Percentiles rank a stretch among this genome's conserved stretches.
Evolutionary conservation across 495 filamentous ascomycete genomes (phyloP).

Genomic region (Aspergillus heteromorphus): DNA sequence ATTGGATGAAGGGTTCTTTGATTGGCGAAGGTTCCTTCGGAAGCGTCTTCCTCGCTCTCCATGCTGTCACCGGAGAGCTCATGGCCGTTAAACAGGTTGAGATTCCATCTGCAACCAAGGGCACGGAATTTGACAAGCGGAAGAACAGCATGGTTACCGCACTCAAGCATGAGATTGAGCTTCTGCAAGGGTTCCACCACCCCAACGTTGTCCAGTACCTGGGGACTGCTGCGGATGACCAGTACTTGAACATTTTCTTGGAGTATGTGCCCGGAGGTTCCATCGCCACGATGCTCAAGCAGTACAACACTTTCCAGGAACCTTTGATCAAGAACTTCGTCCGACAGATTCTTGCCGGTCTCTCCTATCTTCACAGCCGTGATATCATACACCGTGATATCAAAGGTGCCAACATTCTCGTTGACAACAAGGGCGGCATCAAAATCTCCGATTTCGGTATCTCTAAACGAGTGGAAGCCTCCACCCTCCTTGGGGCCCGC

Average conservation of each 20-base stretch:
- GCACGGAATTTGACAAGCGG: conserved; percentile 73
- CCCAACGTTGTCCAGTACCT: conserved; percentile 98
- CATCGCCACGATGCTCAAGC: conserved; percentile 95
- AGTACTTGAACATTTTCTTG: conserved; percentile 98
- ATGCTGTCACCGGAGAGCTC: conserved; percentile 92
- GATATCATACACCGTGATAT: conserved; percentile 99
- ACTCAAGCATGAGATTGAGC: conserved; percentile 90
- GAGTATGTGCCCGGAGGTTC: conserved; percentile 98
- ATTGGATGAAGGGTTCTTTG: conserved; percentile 98
- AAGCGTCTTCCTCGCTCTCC: conserved; percentile 93
- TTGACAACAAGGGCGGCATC: conserved; percentile 98
- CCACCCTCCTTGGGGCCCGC: conserved; percentile 53
- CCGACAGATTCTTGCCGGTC: conserved; percentile 86
- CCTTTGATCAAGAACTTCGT: conserved; percentile 95
- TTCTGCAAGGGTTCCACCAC: conserved; percentile 91
- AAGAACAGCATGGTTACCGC: conserved; percentile 98
- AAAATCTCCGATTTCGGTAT: conserved; percentile 99
- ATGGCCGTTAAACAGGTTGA: conserved; percentile 99
- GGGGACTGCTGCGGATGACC: conserved; percentile 82
- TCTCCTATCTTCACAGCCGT: conserved; percentile 90
- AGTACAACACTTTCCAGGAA: conserved; percentile 91
- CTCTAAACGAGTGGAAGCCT: conserved; percentile 91
- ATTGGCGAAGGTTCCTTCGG: conserved; percentile 98
- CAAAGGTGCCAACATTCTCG: conserved; percentile 97
- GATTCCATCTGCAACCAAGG: conserved; percentile 73